Conservation (phyloP, 345 rosid genomes). For the Bretschneidera sinensis region DNA sequence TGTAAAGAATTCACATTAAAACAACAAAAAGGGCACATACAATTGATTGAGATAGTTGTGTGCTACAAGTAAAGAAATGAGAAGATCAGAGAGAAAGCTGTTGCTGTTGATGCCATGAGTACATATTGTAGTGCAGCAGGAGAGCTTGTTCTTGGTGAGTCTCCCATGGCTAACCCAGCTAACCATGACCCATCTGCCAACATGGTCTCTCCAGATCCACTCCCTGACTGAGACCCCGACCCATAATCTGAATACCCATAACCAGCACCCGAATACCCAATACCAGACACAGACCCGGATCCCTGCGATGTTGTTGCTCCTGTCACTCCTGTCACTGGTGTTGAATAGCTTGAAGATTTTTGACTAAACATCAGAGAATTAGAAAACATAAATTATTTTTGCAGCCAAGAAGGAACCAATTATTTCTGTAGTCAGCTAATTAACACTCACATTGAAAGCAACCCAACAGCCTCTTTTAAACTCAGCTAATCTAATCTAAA, state of each 20-base stretch:
- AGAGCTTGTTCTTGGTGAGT: constrained; percentile 33
- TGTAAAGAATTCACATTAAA: constrained; percentile 27
- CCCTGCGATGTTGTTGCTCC: constrained; percentile 36
- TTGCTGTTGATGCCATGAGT: constrained; percentile 15
- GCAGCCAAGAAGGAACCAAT: too few species aligned
- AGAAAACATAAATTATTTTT: too few species aligned
- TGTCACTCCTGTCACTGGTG: constrained; percentile 49
- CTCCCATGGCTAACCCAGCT: constrained; percentile 94
- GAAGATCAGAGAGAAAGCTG: too few species aligned
- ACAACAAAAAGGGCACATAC: constrained; percentile 5
- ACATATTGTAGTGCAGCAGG: constrained; percentile 13
- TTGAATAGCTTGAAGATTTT: constrained; percentile 63
- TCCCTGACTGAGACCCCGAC: constrained; percentile 7
- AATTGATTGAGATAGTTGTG: background rate
- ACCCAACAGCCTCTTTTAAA: too few species aligned
- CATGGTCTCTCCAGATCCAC: constrained; percentile 49
- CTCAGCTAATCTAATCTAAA: background rate
- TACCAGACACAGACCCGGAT: too few species aligned
- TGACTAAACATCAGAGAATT: too few species aligned
- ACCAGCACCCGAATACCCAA: constrained; percentile 26
- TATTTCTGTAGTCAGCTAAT: too few species aligned
- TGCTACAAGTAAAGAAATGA: constrained; percentile 29
- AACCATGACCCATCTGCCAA: constrained; percentile 78
- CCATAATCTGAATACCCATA: constrained; percentile 22
- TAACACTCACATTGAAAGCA: background rate